Evolutionary conservation across 176 grass and related monocot species (phyloP).

Genomic region (Triticum turgidum): DNA sequence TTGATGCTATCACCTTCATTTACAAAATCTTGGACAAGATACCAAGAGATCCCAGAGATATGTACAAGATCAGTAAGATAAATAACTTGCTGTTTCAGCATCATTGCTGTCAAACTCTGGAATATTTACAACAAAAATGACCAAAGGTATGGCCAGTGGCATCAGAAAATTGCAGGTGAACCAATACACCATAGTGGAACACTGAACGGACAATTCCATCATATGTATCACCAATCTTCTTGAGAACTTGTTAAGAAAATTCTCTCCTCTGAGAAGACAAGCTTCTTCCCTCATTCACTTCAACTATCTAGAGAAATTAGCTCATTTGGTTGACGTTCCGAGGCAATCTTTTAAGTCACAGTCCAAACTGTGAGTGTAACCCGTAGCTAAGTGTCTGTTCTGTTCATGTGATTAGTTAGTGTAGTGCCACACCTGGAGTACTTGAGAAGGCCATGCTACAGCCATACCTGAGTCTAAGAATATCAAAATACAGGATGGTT

Average conservation of each 20-base stretch:
- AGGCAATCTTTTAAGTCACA: background rate
- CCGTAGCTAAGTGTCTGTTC: background rate
- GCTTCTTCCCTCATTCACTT: slow-evolving; percentile 65
- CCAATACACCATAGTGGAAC: slow-evolving; percentile 77
- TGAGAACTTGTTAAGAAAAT: slow-evolving; percentile 11
- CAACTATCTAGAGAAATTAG: slow-evolving; percentile 43
- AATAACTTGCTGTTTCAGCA: slow-evolving; percentile 43
- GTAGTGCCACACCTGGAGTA: background rate
- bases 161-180: slow-evolving; percentile 48
- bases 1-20: slow-evolving; percentile 67
- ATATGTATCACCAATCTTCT: slow-evolving; percentile 49
- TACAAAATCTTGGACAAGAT: slow-evolving; percentile 80
- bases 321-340: background rate
- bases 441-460: background rate
- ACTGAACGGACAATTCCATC: slow-evolving; percentile 58
- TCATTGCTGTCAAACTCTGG: background rate
- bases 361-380: background rate
- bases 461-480: background rate
- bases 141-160: slow-evolving; percentile 36
- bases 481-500: background rate
- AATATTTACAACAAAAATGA: slow-evolving; percentile 2
- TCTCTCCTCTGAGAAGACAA: slow-evolving; percentile 74
- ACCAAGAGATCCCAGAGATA: slow-evolving; percentile 79
- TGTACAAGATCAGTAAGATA: slow-evolving; percentile 80
- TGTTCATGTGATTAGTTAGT: background rate